Percentiles rank a stretch among this genome's conserved stretches.
Evolutionary conservation across 2,329 filamentous ascomycete genomes (phyloP).

Genomic region (Pseudopyricularia javanii): DNA sequence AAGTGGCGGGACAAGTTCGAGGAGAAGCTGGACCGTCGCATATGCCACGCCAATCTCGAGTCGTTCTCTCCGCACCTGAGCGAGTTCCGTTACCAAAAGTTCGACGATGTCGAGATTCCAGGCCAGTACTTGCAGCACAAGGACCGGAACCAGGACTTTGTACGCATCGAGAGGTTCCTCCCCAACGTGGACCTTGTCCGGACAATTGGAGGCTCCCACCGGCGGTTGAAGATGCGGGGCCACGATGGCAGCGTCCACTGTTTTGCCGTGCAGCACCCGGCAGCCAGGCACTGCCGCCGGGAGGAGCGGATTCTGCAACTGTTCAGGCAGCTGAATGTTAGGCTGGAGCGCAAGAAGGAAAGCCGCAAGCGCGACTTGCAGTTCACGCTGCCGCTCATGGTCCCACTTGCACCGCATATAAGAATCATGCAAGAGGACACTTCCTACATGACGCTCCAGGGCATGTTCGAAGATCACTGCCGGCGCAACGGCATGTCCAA

Average conservation of each 20-base stretch:
- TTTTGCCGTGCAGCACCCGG: slow-evolving; percentile 93
- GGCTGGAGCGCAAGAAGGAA: slow-evolving; percentile 85
- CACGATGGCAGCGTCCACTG: slow-evolving; percentile 96
- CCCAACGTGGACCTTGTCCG: slow-evolving; percentile 89
- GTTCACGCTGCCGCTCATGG: slow-evolving; percentile 91
- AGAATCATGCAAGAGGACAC: slow-evolving; percentile 91
- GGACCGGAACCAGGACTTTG: slow-evolving; percentile 98
- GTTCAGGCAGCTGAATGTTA: slow-evolving; percentile 94
- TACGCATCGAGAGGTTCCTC: slow-evolving; percentile 92
- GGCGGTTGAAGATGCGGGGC: slow-evolving; percentile 87
- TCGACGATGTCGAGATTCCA: slow-evolving; percentile 95
- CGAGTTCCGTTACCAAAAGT: slow-evolving; percentile 95
- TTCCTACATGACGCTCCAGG: slow-evolving; percentile 88
- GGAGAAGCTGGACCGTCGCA: slow-evolving; percentile 83
- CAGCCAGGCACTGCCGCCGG: slow-evolving; percentile 78
- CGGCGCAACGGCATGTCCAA: slow-evolving; percentile 76
- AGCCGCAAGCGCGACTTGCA: slow-evolving; percentile 85
- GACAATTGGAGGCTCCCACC: slow-evolving; percentile 80
- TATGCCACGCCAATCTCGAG: slow-evolving; percentile 64
- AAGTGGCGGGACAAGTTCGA: slow-evolving; percentile 97
- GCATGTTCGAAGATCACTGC: slow-evolving; percentile 93
- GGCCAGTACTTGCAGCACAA: slow-evolving; percentile 95
- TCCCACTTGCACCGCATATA: slow-evolving; percentile 88
- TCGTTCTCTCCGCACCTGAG: slow-evolving; percentile 81
- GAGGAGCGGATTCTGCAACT: slow-evolving; percentile 93